Conservation (phyloP, 1,284 basidiomycete genomes). For the Schizopora paradoxa region DNA sequence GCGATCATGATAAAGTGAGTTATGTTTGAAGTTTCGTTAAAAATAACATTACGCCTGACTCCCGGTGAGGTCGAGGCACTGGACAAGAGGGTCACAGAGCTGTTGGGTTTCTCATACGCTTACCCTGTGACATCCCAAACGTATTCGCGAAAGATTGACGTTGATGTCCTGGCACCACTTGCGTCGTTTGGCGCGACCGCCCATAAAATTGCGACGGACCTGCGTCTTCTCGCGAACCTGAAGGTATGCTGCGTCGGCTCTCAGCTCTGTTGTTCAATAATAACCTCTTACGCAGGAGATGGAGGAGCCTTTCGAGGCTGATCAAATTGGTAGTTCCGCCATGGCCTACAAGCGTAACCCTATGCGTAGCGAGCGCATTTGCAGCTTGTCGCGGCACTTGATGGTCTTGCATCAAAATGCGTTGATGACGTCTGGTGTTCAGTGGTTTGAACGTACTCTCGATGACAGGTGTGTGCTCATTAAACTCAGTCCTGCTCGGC, state of each 20-base stretch:
- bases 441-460: constrained; percentile 96
- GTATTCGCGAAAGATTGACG: constrained; percentile 96
- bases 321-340: constrained; percentile 96
- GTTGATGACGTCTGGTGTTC: constrained; percentile 85
- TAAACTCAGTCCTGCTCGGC: not conserved
- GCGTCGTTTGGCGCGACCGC: constrained; percentile 93
- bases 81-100: constrained; percentile 83
- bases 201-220: constrained; percentile 97
- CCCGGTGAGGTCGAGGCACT: constrained; percentile 72
- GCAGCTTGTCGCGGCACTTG: constrained; percentile 88
- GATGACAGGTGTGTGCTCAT: constrained; percentile 69
- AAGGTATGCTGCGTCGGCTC: constrained; percentile 48
- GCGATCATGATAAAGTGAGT: constrained; percentile 83
- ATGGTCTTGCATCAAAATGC: constrained; percentile 93
- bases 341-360: constrained; percentile 99
- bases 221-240: constrained; percentile 86
- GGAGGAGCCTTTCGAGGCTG: constrained; percentile 98
- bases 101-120: constrained; percentile 89
- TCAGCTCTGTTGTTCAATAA: not conserved
- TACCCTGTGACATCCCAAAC: constrained; percentile 99
- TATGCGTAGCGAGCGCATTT: constrained; percentile 97
- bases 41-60: not conserved
- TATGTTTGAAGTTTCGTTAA: not conserved
- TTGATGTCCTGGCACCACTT: constrained; percentile 87
- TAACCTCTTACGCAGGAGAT: constrained; percentile 59